phyloP scores from a whole-genome alignment of 345 rosid species.

The Punica granatum region DNA sequence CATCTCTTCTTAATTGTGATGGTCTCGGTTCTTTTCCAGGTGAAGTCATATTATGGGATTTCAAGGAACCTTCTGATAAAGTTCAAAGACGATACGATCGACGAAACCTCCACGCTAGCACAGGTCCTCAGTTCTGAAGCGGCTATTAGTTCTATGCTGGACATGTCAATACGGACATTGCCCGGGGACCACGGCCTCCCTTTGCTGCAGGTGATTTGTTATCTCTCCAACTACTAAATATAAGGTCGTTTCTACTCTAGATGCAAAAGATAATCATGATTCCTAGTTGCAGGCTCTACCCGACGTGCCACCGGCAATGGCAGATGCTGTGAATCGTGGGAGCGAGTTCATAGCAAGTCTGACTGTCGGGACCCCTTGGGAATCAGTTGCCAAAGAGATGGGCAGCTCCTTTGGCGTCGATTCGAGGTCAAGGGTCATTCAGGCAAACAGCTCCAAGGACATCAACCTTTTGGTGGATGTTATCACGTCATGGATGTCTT shows the following conservation, averaged over 20 bases:
- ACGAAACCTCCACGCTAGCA: slow-evolving; percentile 82
- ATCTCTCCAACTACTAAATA: not conserved
- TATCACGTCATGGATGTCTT: slow-evolving; percentile 76
- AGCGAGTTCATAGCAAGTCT: slow-evolving; percentile 74
- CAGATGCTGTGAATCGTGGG: slow-evolving; percentile 85
- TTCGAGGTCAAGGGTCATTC: slow-evolving; percentile 48
- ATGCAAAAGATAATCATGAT: not conserved
- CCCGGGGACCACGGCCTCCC: slow-evolving; percentile 98
- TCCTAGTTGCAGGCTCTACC: slow-evolving; percentile 55
- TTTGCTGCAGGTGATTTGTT: slow-evolving; percentile 59
- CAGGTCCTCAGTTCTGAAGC: slow-evolving; percentile 85
- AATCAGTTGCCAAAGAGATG: slow-evolving; percentile 84
- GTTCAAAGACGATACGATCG: slow-evolving; percentile 80
- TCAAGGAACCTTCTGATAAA: slow-evolving; percentile 86
- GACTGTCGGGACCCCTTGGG: slow-evolving; percentile 91
- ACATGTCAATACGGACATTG: slow-evolving; percentile 82
- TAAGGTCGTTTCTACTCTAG: not conserved
- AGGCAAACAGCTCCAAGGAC: slow-evolving; percentile 65
- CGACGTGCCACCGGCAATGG: slow-evolving; percentile 97
- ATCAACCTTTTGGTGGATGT: slow-evolving; percentile 57
- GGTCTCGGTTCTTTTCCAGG: slow-evolving; percentile 30
- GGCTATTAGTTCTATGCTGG: slow-evolving; percentile 85
- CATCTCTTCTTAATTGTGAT: not conserved
- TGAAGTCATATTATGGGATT: slow-evolving; percentile 86
- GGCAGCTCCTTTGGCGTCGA: slow-evolving; percentile 65